A percentile compares a stretch with the other conserved stretches of the same genome.
Evolutionary conservation across 1,139 yeast species (phyloP).

Genomic region (Candida sojae): DNA sequence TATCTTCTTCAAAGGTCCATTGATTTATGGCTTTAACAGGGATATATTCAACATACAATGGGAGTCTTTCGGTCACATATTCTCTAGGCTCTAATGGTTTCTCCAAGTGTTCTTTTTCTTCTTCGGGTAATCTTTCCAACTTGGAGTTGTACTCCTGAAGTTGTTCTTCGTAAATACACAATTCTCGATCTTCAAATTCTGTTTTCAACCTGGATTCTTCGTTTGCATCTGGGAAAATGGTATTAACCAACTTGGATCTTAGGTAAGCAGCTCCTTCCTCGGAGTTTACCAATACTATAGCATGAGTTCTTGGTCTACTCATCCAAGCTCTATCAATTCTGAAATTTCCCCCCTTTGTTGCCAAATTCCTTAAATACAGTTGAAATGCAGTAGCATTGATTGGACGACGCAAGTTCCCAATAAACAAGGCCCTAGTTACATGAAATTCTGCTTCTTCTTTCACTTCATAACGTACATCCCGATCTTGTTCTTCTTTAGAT

Average conservation of each 20-base stretch:
- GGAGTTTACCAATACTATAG: slow-evolving; percentile 39
- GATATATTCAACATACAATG: slow-evolving; percentile 42
- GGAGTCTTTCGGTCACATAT: slow-evolving; percentile 23
- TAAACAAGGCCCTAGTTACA: slow-evolving; percentile 43
- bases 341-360: slow-evolving; percentile 23
- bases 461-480: slow-evolving; percentile 35
- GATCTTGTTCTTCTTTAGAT: slow-evolving; percentile 22
- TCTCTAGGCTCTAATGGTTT: slow-evolving; percentile 23
- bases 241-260: slow-evolving; percentile 33
- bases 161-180: slow-evolving; percentile 24
- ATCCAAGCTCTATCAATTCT: slow-evolving; percentile 47
- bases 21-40: slow-evolving; percentile 48
- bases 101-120: slow-evolving; percentile 10
- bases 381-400: slow-evolving; percentile 41
- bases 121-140: slow-evolving; percentile 11
- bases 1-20: slow-evolving; percentile 50
- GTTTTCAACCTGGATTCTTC: slow-evolving; percentile 23
- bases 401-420: slow-evolving; percentile 44
- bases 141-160: slow-evolving; percentile 19
- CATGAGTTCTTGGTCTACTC: slow-evolving; percentile 42
- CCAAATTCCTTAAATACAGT: slow-evolving; percentile 29
- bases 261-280: slow-evolving; percentile 41
- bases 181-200: slow-evolving; percentile 24
- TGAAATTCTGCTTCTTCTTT: slow-evolving; percentile 31
- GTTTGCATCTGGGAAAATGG: slow-evolving; percentile 29